Conservation (phyloP, 2,329 filamentous ascomycete species). For the Clarireedia monteithiana region DNA sequence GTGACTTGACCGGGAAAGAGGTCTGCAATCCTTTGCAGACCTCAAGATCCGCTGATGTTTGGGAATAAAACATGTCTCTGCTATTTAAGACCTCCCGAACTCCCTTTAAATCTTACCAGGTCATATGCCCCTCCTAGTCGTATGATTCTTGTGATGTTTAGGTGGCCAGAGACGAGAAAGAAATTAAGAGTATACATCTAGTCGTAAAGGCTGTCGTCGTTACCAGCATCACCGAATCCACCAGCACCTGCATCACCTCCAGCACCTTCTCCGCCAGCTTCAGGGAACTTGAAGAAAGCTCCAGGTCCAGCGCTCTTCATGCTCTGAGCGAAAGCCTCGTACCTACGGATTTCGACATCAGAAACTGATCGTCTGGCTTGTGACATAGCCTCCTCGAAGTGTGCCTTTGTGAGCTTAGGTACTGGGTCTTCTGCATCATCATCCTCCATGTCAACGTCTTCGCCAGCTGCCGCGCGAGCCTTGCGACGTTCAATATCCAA, state of each 20-base stretch:
- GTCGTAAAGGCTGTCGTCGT: conserved; percentile 96
- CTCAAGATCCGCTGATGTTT: neutral
- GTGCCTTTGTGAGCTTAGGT: conserved; percentile 87
- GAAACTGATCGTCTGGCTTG: conserved; percentile 87
- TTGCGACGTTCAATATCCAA: conserved; percentile 84
- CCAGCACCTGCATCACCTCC: conserved; percentile 40
- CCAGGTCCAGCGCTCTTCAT: conserved; percentile 98
- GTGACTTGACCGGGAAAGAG: neutral
- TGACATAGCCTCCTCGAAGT: conserved; percentile 99
- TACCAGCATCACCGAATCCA: conserved; percentile 76
- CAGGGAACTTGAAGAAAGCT: conserved; percentile 96
- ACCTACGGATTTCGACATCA: conserved; percentile 94
- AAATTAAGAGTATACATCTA: conserved; percentile 43
- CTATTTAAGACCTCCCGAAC: conserved; percentile 10
- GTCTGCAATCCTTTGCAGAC: neutral
- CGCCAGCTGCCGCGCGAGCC: conserved; percentile 77
- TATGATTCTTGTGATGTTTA: conserved; percentile 14
- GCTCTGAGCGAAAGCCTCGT: conserved; percentile 96
- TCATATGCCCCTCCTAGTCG: conserved; percentile 8
- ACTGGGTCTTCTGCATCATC: conserved; percentile 83
- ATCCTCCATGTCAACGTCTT: conserved; percentile 76
- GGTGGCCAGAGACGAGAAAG: conserved; percentile 12
- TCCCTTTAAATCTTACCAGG: conserved; percentile 13
- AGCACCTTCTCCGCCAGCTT: conserved; percentile 48
- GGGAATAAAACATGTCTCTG: neutral